Percentiles rank a stretch among this genome's conserved stretches.
These are phyloP conservation scores for Larix kaempferi DNA, from an alignment of 75 land plant genomes.

Conservation along the genomic window DNA sequence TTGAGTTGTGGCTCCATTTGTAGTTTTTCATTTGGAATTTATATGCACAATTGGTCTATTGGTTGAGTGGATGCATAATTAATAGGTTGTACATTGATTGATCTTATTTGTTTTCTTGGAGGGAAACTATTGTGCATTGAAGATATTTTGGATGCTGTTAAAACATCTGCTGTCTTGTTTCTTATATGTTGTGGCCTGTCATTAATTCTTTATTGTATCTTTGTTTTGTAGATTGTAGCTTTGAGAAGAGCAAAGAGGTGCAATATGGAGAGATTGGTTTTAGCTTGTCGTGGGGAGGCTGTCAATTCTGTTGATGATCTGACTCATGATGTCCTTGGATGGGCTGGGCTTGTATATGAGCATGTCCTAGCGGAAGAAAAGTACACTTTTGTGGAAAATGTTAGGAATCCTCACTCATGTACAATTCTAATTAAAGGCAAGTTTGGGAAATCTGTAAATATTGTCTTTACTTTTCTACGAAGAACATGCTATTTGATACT, in stretches of 20 bases:
- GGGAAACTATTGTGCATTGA: no score
- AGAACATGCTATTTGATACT: not conserved
- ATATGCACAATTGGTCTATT: no score
- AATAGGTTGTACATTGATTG: no score
- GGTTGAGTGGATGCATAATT: no score
- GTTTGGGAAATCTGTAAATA: not conserved
- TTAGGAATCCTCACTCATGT: slow-evolving; percentile 94
- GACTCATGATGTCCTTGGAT: slow-evolving; percentile 84
- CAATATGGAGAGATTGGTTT: slow-evolving; percentile 97
- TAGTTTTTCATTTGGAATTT: not conserved
- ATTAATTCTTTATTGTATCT: slow-evolving; percentile 10
- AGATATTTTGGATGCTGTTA: no score
- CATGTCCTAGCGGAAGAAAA: slow-evolving; percentile 98
- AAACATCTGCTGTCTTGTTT: no score
- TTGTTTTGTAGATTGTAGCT: slow-evolving; percentile 68
- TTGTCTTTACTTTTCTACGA: not conserved
- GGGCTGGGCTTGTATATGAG: slow-evolving; percentile 97
- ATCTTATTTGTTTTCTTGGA: no score
- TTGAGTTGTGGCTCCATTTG: not conserved
- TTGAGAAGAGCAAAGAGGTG: slow-evolving; percentile 93
- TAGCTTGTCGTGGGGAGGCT: slow-evolving; percentile 98
- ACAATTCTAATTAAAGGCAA: slow-evolving; percentile 91
- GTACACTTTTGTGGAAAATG: slow-evolving; percentile 96
- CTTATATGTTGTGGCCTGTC: not conserved
- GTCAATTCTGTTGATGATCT: slow-evolving; percentile 93